Percentiles rank a stretch among this genome's conserved stretches.
These are phyloP conservation scores for Euphrasia confusa DNA, from an alignment of 257 asterid genomes.

Conservation along the genomic window DNA sequence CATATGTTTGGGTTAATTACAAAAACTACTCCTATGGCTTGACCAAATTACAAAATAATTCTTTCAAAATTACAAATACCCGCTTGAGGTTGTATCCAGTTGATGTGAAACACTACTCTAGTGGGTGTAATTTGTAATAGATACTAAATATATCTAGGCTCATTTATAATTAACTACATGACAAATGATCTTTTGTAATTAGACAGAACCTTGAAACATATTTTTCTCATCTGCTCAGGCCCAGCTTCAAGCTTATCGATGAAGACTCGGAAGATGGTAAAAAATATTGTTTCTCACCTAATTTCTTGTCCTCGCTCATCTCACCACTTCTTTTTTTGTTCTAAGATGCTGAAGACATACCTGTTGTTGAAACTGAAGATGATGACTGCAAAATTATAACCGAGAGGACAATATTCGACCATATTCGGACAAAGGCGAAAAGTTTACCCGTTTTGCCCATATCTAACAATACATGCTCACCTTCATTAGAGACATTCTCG, in stretches of 20 bases:
- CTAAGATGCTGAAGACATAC: constrained; percentile 33
- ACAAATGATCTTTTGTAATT: background rate
- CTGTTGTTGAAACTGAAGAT: constrained; percentile 44
- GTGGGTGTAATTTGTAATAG: background rate
- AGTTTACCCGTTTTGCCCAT: constrained; percentile 48
- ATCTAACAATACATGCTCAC: constrained; percentile 38
- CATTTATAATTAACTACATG: background rate
- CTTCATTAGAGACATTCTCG: constrained; percentile 62
- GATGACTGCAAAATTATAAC: constrained; percentile 72
- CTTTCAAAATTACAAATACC: background rate
- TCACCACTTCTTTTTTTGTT: constrained; percentile 23
- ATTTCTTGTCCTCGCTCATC: constrained; percentile 24
- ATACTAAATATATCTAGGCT: background rate
- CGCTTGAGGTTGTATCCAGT: constrained; percentile 2
- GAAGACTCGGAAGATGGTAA: constrained; percentile 72
- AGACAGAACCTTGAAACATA: constrained; percentile 4
- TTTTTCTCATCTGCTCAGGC: constrained; percentile 48
- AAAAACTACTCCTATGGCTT: background rate
- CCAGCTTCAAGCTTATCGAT: constrained; percentile 78
- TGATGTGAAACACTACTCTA: background rate
- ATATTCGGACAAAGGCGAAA: constrained; percentile 75
- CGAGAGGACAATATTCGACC: constrained; percentile 74
- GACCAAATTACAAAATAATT: background rate
- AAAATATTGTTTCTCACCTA: constrained; percentile 16
- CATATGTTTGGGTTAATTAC: background rate